Conservation (phyloP, 2,329 filamentous ascomycete species). For the Aspergillus fumigatus region DNA sequence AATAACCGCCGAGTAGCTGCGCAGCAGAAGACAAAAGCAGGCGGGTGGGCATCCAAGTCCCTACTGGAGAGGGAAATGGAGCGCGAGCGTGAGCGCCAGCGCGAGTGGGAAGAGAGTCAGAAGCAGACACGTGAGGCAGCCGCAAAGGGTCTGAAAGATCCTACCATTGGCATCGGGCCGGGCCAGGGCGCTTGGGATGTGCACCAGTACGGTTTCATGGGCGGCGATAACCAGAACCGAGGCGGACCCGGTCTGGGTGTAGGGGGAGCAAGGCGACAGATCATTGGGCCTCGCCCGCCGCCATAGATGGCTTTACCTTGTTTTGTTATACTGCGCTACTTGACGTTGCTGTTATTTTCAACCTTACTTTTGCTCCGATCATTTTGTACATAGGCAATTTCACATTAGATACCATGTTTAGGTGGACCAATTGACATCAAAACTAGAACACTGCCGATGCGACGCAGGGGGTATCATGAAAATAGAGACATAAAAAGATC, state of each 20-base stretch:
- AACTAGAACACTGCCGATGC: background rate
- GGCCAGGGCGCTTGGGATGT: conserved; percentile 55
- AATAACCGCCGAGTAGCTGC: conserved; percentile 51
- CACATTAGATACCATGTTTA: background rate
- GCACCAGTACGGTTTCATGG: conserved; percentile 61
- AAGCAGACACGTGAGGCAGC: conserved; percentile 46
- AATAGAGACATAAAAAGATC: background rate
- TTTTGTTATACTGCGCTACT: background rate
- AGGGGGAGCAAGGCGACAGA: conserved; percentile 56
- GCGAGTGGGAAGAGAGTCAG: conserved; percentile 62
- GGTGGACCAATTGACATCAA: background rate
- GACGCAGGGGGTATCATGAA: background rate
- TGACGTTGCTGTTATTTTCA: background rate
- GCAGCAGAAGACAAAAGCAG: conserved; percentile 55
- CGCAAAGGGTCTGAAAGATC: conserved; percentile 34
- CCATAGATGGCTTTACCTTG: conserved; percentile 20
- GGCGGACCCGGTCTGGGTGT: conserved; percentile 48
- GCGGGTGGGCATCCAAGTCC: conserved; percentile 59
- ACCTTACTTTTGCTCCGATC: background rate
- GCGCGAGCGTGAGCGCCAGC: conserved; percentile 59
- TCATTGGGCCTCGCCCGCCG: conserved; percentile 57
- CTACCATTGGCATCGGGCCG: conserved; percentile 46
- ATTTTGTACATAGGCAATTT: background rate
- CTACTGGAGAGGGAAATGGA: conserved; percentile 65
- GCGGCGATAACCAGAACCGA: conserved; percentile 58